Evolutionary conservation across 352 stramenopile species (phyloP).

Genomic region (Poterioochromonas sp.): DNA sequence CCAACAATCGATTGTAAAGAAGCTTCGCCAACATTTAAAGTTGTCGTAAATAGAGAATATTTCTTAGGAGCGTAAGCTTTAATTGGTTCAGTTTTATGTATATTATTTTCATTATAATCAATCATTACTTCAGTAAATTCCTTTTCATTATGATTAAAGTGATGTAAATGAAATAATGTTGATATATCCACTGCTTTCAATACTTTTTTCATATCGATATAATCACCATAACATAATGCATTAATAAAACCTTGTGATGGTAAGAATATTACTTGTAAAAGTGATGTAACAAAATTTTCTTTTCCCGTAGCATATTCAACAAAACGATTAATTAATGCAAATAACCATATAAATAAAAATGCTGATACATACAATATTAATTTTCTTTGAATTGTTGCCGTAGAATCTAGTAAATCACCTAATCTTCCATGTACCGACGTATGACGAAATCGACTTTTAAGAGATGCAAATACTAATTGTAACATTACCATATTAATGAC

Average conservation of each 20-base stretch:
- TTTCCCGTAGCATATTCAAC: neutral
- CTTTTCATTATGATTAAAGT: neutral
- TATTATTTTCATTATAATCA: neutral
- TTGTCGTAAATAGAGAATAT: constrained; percentile 29
- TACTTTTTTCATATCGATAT: neutral
- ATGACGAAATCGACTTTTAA: neutral
- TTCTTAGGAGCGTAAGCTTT: constrained; percentile 20
- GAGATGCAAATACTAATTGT: neutral
- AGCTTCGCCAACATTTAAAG: constrained; percentile 31
- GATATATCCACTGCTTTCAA: neutral
- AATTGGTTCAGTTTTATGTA: neutral
- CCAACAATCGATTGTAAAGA: neutral
- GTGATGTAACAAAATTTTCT: neutral
- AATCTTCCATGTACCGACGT: neutral
- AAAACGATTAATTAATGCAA: constrained; percentile 24
- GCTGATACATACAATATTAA: neutral
- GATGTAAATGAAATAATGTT: neutral
- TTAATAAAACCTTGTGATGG: constrained; percentile 31
- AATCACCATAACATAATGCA: neutral
- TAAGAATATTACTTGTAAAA: constrained; percentile 21
- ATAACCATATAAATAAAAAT: constrained; percentile 29
- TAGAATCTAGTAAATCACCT: neutral
- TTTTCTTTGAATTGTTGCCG: constrained; percentile 5
- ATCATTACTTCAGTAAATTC: neutral
- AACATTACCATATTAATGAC: neutral